Percentiles rank a stretch among this genome's conserved stretches.
These are phyloP conservation scores for Clonostachys byssicola DNA, from an alignment of 2,329 filamentous ascomycete species.

Conservation along the genomic window DNA sequence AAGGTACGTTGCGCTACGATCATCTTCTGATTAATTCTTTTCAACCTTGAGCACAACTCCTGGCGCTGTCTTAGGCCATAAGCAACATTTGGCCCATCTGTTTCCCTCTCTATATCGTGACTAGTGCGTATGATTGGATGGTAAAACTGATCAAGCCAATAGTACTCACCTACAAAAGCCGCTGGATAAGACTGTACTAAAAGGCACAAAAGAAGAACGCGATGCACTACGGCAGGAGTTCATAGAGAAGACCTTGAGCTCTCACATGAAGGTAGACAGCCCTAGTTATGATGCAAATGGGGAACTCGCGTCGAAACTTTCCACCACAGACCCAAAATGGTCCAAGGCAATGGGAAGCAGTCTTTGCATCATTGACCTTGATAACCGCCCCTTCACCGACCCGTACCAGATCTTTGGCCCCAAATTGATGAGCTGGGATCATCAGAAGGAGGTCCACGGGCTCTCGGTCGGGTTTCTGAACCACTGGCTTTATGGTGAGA, in stretches of 20 bases:
- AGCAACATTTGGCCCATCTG: no score
- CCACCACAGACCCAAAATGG: slow-evolving; percentile 19
- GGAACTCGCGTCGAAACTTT: slow-evolving; percentile 23
- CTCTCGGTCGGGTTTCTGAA: slow-evolving; percentile 35
- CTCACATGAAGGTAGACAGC: slow-evolving; percentile 15
- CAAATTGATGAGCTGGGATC: slow-evolving; percentile 27
- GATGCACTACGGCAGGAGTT: slow-evolving; percentile 21
- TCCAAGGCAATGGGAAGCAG: slow-evolving; percentile 26
- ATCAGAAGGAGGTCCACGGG: slow-evolving; percentile 21
- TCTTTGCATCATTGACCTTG: slow-evolving; percentile 39
- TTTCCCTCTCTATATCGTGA: no score
- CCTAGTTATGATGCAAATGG: slow-evolving; percentile 20
- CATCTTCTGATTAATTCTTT: no score
- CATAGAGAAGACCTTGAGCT: slow-evolving; percentile 22
- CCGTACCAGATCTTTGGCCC: slow-evolving; percentile 27
- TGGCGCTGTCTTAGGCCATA: no score
- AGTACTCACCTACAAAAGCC: no score
- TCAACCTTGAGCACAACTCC: no score
- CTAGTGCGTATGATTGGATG: no score
- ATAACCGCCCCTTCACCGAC: slow-evolving; percentile 31
- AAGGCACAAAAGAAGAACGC: no score
- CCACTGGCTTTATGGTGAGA: slow-evolving; percentile 36
- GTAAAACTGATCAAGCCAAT: no score
- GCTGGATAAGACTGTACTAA: no score
- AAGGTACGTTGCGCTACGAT: no score